Evolutionary conservation across 1,139 yeast genomes (phyloP).

Genomic region (Zygosaccharomyces sapae): DNA sequence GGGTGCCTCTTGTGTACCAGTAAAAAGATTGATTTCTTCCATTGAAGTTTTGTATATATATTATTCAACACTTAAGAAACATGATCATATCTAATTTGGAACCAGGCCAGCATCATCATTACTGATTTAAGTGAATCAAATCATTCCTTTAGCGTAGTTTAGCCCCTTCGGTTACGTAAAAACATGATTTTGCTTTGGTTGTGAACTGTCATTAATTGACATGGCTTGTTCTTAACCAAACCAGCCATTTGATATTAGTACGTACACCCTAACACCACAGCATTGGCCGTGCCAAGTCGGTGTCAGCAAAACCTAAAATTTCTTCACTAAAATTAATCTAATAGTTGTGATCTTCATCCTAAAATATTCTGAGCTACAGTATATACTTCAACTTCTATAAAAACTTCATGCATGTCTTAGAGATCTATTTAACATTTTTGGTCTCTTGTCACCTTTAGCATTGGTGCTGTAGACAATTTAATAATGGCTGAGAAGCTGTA

Average conservation of each 20-base stretch:
- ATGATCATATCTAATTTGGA: not conserved
- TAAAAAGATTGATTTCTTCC: not conserved
- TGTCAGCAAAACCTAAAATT: not conserved
- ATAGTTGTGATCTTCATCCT: not conserved
- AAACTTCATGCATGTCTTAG: not conserved
- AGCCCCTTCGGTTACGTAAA: not conserved
- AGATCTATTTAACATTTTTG: not conserved
- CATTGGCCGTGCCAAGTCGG: not conserved
- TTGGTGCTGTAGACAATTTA: not conserved
- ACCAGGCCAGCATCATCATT: not conserved
- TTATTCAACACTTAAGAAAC: not conserved
- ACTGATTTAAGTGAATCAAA: not conserved
- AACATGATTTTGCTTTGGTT: not conserved
- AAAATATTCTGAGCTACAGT: not conserved
- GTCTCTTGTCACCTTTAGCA: not conserved
- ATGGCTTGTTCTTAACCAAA: not conserved
- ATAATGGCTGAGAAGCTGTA: not conserved
- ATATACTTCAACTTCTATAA: not conserved
- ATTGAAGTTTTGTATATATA: not conserved
- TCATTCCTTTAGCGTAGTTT: not conserved
- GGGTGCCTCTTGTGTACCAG: constrained; percentile 3
- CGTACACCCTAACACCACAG: not conserved
- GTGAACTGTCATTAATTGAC: not conserved
- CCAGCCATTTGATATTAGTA: not conserved
- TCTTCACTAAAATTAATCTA: not conserved